Evolutionary conservation across 1,284 basidiomycete genomes (phyloP).

Genomic region (Cutaneotrichosporon mucoides): DNA sequence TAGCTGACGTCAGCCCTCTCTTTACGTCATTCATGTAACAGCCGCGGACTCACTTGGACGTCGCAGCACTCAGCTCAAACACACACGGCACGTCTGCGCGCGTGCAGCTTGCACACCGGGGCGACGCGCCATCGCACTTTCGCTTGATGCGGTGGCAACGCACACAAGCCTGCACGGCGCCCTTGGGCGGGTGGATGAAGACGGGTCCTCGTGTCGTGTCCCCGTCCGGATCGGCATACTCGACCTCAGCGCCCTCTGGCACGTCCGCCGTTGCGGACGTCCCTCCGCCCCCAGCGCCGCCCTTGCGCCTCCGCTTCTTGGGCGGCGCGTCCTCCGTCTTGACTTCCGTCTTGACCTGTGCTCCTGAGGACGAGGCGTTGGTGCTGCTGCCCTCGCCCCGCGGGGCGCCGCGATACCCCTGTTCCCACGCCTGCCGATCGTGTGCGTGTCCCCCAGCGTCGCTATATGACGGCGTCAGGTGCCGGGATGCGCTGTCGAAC

Average conservation of each 20-base stretch:
- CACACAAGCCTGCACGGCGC: conserved; percentile 40
- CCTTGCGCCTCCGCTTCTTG: conserved; percentile 7
- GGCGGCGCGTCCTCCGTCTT: conserved; percentile 1
- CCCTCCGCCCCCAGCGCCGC: background rate
- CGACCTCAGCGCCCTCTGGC: conserved; percentile 25
- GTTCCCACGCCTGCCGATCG: background rate
- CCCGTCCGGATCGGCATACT: conserved; percentile 30
- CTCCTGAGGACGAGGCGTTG: background rate
- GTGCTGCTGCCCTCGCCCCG: background rate
- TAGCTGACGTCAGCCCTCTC: conserved; percentile 18
- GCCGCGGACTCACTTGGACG: conserved; percentile 29
- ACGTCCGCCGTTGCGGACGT: conserved; percentile 6
- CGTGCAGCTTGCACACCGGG: conserved; percentile 37
- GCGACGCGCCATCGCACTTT: conserved; percentile 40
- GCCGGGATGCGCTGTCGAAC: background rate
- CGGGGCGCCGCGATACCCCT: background rate
- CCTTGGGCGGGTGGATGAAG: conserved; percentile 37
- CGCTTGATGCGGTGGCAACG: conserved; percentile 44
- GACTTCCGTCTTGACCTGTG: background rate
- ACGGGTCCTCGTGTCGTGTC: conserved; percentile 36
- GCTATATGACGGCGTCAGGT: background rate
- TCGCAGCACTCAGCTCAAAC: conserved; percentile 42
- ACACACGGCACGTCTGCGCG: conserved; percentile 42
- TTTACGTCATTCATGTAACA: no score
- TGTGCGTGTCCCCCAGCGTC: background rate